These are phyloP conservation scores for Teratosphaeria nubilosa DNA, from an alignment of 2,329 filamentous ascomycete genomes.

Conservation along the genomic window DNA sequence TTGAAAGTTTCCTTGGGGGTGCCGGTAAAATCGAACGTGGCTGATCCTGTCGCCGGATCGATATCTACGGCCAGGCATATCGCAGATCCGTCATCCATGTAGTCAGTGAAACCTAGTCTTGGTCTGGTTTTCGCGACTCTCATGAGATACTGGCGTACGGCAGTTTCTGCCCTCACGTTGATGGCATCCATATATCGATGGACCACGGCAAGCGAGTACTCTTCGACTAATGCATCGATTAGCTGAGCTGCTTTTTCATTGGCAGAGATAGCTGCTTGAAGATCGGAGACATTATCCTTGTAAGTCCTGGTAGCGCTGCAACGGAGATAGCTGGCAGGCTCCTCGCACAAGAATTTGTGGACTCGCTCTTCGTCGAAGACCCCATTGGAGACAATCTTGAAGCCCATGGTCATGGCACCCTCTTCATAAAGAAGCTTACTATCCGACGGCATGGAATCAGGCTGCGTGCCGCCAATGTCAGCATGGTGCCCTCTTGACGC, in stretches of 20 bases:
- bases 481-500: conserved; percentile 33
- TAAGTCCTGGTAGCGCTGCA: conserved; percentile 24
- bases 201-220: conserved; percentile 26
- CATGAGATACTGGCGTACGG: conserved; percentile 25
- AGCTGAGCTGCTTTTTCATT: conserved; percentile 28
- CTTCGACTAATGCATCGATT: conserved; percentile 27
- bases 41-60: conserved; percentile 20
- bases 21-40: conserved; percentile 32
- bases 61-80: conserved; percentile 28
- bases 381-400: conserved; percentile 1
- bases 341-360: conserved; percentile 44
- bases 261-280: conserved; percentile 27
- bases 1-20: conserved; percentile 27
- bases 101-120: conserved; percentile 23
- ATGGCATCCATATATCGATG: conserved; percentile 35
- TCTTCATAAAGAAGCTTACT: conserved; percentile 36
- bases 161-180: conserved; percentile 25
- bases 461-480: conserved; percentile 31
- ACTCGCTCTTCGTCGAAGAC: conserved; percentile 19
- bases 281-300: conserved; percentile 27
- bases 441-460: conserved; percentile 34
- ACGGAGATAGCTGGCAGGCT: conserved; percentile 49
- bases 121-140: conserved; percentile 11
- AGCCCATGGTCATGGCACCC: conserved; percentile 24
- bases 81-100: conserved; percentile 32